Conservation (phyloP, 768 basidiomycete species). For the Calocybe cyanea region DNA sequence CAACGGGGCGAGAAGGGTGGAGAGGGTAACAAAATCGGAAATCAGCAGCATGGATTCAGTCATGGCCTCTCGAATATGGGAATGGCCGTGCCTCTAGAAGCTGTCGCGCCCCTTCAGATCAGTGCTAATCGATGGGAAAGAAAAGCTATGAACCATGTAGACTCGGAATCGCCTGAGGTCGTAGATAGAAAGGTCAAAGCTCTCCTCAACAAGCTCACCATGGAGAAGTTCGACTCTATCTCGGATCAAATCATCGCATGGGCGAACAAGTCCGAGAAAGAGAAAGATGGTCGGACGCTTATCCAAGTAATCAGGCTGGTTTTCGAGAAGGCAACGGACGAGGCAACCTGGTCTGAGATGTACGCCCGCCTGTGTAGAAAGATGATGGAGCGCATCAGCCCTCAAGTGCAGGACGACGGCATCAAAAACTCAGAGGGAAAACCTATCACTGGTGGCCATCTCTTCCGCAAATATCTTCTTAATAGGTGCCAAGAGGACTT, state of each 20-base stretch:
- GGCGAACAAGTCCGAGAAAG: conserved; percentile 91
- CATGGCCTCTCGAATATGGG: conserved; percentile 27
- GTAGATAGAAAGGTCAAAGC: conserved; percentile 92
- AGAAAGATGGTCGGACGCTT: conserved; percentile 90
- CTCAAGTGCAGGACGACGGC: conserved; percentile 84
- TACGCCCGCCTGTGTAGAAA: conserved; percentile 93
- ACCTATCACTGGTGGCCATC: conserved; percentile 87
- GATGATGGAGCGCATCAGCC: conserved; percentile 92
- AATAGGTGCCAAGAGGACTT: conserved; percentile 98
- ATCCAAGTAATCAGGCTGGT: conserved; percentile 95
- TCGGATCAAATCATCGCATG: conserved; percentile 92
- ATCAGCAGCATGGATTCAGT: conserved; percentile 34
- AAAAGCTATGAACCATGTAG: conserved; percentile 39
- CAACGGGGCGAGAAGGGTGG: conserved; percentile 48
- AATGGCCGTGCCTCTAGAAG: conserved; percentile 42
- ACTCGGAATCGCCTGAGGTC: conserved; percentile 72
- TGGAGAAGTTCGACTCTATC: conserved; percentile 95
- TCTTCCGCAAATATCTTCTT: conserved; percentile 95
- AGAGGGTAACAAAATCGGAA: conserved; percentile 34
- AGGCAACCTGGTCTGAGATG: conserved; percentile 95
- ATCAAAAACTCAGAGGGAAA: conserved; percentile 80
- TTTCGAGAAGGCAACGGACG: conserved; percentile 97
- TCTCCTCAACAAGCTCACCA: conserved; percentile 92
- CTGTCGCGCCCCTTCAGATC: conserved; percentile 70
- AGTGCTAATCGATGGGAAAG: conserved; percentile 85